phyloP scores from a whole-genome alignment of 225 moss, liverwort and hornwort species.

The Polytrichum formosum region DNA sequence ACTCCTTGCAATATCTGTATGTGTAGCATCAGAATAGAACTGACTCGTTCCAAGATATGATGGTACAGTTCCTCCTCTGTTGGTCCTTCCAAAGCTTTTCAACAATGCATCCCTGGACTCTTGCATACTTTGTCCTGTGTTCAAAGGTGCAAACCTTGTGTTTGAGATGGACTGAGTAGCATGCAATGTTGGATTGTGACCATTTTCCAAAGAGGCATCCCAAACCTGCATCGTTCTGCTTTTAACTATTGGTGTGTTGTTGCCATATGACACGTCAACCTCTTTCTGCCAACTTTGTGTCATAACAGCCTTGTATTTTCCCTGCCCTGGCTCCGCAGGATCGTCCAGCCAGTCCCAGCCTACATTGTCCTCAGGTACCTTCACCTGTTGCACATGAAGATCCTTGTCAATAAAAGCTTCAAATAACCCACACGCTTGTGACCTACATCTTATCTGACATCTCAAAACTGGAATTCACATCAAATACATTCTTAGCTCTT shows the following conservation, averaged over 20 bases:
- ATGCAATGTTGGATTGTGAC: conserved; percentile 40
- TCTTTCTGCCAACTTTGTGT: conserved; percentile 75
- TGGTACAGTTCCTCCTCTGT: conserved; percentile 37
- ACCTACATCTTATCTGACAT: too few species aligned
- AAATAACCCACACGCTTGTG: not conserved
- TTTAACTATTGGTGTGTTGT: conserved; percentile 49
- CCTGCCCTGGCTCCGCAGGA: conserved; percentile 35
- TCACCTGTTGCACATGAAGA: conserved; percentile 49
- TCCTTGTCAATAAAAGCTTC: conserved; percentile 5
- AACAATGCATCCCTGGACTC: conserved; percentile 52
- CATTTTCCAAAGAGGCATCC: conserved; percentile 63
- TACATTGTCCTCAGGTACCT: conserved; percentile 76
- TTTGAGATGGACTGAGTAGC: conserved; percentile 49
- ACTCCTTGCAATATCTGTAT: conserved; percentile 41
- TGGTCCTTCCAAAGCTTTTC: conserved; percentile 57
- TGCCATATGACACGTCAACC: conserved; percentile 49
- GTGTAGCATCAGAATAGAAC: conserved; percentile 30
- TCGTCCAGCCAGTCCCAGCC: conserved; percentile 92
- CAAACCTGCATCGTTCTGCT: conserved; percentile 73
- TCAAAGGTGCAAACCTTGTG: conserved; percentile 34
- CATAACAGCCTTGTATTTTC: conserved; percentile 60
- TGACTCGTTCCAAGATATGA: conserved; percentile 45
- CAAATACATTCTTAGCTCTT: not conserved
- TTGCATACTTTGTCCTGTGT: conserved; percentile 32
- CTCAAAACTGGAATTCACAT: not conserved